Evolutionary conservation across 2,329 filamentous ascomycete species (phyloP).

Genomic region (Davidsoniella virescens): DNA sequence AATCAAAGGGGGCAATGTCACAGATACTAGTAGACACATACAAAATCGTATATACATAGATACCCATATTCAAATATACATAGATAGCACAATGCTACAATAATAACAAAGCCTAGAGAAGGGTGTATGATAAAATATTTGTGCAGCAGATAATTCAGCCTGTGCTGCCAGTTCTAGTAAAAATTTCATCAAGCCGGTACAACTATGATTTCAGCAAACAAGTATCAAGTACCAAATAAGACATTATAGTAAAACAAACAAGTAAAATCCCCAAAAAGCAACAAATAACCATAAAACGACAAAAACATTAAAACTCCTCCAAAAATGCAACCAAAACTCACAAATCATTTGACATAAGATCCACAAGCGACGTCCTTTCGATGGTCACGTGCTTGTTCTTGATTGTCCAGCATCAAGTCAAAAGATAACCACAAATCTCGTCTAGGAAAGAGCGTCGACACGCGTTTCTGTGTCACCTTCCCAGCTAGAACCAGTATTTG

Average conservation of each 20-base stretch:
- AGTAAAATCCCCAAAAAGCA: not conserved
- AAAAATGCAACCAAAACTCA: not conserved
- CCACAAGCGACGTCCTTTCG: not conserved
- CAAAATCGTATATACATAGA: not conserved
- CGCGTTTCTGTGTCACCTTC: no score
- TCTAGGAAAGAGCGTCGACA: no score
- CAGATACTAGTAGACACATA: not conserved
- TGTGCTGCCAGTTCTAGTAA: no score
- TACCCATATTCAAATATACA: not conserved
- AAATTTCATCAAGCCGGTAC: not conserved
- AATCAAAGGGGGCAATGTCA: not conserved
- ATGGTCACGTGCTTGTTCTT: not conserved
- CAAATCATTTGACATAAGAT: not conserved
- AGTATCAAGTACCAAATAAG: not conserved
- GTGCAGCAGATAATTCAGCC: no score
- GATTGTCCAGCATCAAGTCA: not conserved
- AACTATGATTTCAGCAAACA: not conserved
- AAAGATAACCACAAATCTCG: no score
- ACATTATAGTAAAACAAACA: not conserved
- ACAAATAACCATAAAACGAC: slow-evolving; percentile 1
- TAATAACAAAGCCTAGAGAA: not conserved
- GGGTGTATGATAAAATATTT: no score
- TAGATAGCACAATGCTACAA: not conserved
- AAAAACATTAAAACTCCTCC: not conserved
- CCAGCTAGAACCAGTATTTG: slow-evolving; percentile 12